phyloP scores from a whole-genome alignment of 2,329 filamentous ascomycete species.

The Phoma sp. region DNA sequence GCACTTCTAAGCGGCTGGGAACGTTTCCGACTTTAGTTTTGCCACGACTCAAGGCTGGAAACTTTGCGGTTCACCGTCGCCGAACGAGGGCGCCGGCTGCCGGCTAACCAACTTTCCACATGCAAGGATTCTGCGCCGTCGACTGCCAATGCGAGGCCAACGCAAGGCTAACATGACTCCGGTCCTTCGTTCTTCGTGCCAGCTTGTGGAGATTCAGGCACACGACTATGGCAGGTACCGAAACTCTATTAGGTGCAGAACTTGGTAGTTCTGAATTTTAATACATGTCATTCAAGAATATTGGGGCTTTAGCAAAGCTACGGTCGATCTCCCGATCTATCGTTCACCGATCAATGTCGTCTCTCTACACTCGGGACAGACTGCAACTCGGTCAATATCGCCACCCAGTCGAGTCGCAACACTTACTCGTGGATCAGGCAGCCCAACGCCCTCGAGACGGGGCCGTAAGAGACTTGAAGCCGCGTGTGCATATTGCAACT shows the following conservation, averaged over 20 bases:
- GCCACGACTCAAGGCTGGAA: neutral
- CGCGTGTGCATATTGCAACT: neutral
- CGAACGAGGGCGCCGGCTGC: neutral
- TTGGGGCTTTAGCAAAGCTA: neutral
- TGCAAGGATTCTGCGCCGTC: neutral
- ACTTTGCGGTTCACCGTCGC: slow-evolving; percentile 1
- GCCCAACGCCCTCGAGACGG: neutral
- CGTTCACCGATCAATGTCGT: neutral
- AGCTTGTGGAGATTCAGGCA: slow-evolving; percentile 3
- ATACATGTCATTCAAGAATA: neutral
- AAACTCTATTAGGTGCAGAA: neutral
- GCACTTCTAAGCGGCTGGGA: neutral
- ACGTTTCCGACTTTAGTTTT: neutral
- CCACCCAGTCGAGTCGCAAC: neutral
- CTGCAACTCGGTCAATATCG: slow-evolving; percentile 4
- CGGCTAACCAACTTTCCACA: slow-evolving; percentile 1
- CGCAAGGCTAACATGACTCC: slow-evolving; percentile 9
- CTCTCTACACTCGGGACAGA: neutral
- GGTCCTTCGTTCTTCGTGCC: neutral
- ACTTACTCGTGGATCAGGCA: neutral
- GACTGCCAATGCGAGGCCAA: neutral
- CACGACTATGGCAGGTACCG: neutral
- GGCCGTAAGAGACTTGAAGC: neutral
- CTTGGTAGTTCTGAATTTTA: neutral
- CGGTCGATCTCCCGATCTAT: slow-evolving; percentile 11